Conservation (phyloP, 2,329 filamentous ascomycete genomes). For the Alternaria alternata region DNA sequence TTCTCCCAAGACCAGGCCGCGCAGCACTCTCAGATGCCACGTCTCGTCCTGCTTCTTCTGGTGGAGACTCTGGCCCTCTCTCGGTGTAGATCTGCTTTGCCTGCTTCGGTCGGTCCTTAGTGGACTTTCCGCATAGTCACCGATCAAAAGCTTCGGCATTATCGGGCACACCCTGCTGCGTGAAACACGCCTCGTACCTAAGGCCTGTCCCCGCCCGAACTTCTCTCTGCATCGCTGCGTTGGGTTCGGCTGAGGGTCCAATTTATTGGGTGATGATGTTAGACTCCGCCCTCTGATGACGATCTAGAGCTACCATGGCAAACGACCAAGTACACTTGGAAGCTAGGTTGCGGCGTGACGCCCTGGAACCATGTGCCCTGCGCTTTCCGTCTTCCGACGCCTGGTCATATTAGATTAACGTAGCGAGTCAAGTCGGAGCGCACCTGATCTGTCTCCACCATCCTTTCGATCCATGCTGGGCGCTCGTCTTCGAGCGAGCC, state of each 20-base stretch:
- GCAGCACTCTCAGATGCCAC: neutral
- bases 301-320: conserved; percentile 8
- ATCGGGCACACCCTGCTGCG: conserved; percentile 21
- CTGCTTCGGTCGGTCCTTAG: conserved; percentile 8
- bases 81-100: conserved; percentile 3
- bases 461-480: conserved; percentile 24
- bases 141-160: conserved; percentile 21
- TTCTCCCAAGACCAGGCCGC: neutral
- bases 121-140: conserved; percentile 14
- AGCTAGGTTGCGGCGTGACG: conserved; percentile 19
- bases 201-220: conserved; percentile 10
- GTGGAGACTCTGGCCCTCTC: neutral
- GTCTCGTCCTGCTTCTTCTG: neutral
- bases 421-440: conserved; percentile 25
- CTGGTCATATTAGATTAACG: conserved; percentile 27
- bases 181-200: conserved; percentile 24
- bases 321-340: conserved; percentile 13
- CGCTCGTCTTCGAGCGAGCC: conserved; percentile 22
- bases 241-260: conserved; percentile 9
- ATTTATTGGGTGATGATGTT: conserved; percentile 12
- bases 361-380: conserved; percentile 10
- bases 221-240: conserved; percentile 8
- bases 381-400: conserved; percentile 17
- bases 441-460: conserved; percentile 30
- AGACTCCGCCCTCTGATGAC: neutral